Conservation (phyloP, 1,139 yeast genomes). For the Groenewaldozyma auringiensis region DNA sequence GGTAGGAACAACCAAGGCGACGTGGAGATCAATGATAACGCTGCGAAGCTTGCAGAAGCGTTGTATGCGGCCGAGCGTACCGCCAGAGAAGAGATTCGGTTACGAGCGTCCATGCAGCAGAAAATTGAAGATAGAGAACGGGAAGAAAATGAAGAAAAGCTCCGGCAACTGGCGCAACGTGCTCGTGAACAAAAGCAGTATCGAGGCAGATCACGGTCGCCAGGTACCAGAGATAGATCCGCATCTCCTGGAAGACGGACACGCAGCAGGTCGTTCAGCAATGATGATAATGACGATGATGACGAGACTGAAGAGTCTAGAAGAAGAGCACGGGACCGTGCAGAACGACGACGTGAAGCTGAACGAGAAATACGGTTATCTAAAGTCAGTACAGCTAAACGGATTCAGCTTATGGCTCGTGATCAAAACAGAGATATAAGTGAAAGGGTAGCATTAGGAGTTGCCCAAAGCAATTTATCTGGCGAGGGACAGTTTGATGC, state of each 20-base stretch:
- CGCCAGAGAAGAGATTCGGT: constrained; percentile 61
- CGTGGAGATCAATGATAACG: constrained; percentile 49
- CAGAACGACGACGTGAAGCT: constrained; percentile 40
- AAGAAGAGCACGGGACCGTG: constrained; percentile 37
- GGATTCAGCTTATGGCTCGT: constrained; percentile 38
- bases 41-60: constrained; percentile 61
- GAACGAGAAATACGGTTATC: constrained; percentile 40
- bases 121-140: constrained; percentile 50
- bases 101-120: constrained; percentile 50
- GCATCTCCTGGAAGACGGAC: constrained; percentile 2
- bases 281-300: constrained; percentile 9
- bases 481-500: constrained; percentile 48
- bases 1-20: constrained; percentile 34
- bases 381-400: constrained; percentile 41
- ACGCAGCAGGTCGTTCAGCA: background rate
- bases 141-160: constrained; percentile 50
- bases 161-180: constrained; percentile 51
- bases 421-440: constrained; percentile 46
- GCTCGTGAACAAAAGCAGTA: constrained; percentile 38
- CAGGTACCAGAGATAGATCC: constrained; percentile 7
- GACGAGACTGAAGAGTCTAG: constrained; percentile 25
- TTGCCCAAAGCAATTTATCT: constrained; percentile 36
- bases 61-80: constrained; percentile 64
- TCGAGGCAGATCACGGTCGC: constrained; percentile 6
- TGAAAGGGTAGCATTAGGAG: constrained; percentile 47